Evolutionary conservation across 23 red algal genomes (phyloP), one percentile per base, ranked within the genome.

Genomic region (Chondrus crispus): DNA sequence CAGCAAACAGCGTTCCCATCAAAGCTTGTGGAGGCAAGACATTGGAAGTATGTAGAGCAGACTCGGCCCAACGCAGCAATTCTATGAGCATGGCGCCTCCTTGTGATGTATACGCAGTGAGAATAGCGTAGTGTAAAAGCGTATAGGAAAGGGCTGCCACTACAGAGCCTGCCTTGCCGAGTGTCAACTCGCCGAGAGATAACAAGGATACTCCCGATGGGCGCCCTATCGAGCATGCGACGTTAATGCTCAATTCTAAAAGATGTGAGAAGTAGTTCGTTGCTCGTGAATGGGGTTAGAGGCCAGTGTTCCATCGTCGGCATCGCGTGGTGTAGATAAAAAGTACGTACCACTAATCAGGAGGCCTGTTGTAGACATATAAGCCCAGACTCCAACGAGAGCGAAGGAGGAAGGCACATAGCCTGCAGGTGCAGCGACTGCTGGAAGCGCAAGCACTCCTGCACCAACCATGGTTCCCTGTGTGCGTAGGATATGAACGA

Each of bases 391-490:
- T 19, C 32, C 83, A 8, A 85, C 19, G 3, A 98, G 66, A 6
- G 82, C 92, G 0, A 71, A 41, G 18, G 93, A 52, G 4, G 91
- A 85, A 29, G 96, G 96, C 50, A 74, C 37, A n/a, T 74, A 95
- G 33, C 96, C 96, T 9, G 68, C 58, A 3, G 69, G 33, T 22
- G 46, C 50, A 2, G 92, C 73, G 49, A 95, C 96, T 39, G 82
- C 46, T 8, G 96, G 96, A n/a, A 98, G 35, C 7, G 96, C 92
- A 38, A 98, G 83, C 70, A 95, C 93, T n/a, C 96, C 96, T 0
- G 96, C 96, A 43, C 96, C 96, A 16, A 93, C 83, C 60, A 92
- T 95, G 6, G 96, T 98, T n/a, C 96, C 96, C 87, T 90, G 44
- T 4, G 39, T 74, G 32, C 26, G 75, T 18, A 88, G 37, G 16